Percentiles rank a stretch among this genome's conserved stretches.
Conservation (phyloP, 2,329 filamentous ascomycete species). For the Claviceps fusiformis region DNA sequence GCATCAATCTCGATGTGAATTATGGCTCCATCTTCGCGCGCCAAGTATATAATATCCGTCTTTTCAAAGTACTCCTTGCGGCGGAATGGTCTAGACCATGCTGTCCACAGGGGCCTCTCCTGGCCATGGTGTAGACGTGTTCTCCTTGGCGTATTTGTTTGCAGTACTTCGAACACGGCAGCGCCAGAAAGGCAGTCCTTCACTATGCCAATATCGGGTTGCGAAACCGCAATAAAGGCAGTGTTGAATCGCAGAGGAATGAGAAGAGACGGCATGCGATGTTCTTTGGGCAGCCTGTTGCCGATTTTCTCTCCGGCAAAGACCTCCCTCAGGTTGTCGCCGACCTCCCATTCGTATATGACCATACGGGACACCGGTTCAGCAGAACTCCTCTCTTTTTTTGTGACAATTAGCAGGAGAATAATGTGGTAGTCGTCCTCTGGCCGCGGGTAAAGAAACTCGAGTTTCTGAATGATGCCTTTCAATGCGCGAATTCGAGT, state of each 20-base stretch:
- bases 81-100: constrained; percentile 70
- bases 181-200: constrained; percentile 39
- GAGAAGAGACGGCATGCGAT: constrained; percentile 52
- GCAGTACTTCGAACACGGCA: constrained; percentile 32
- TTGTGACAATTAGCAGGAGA: constrained; percentile 52
- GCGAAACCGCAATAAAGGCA: constrained; percentile 56
- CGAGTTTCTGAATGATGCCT: constrained; percentile 72
- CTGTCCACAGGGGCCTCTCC: constrained; percentile 55
- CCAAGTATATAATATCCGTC: constrained; percentile 72
- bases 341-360: constrained; percentile 47
- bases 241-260: constrained; percentile 60
- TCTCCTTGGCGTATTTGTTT: constrained; percentile 24
- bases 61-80: constrained; percentile 45
- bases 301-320: constrained; percentile 35
- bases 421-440: constrained; percentile 59
- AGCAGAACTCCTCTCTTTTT: constrained; percentile 20
- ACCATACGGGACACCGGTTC: constrained; percentile 32
- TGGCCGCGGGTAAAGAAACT: constrained; percentile 63
- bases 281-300: constrained; percentile 33
- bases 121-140: constrained; percentile 34
- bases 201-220: constrained; percentile 42
- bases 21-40: constrained; percentile 74
- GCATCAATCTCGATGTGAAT: constrained; percentile 57
- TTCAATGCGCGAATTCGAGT: constrained; percentile 35
- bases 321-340: constrained; percentile 31